These are phyloP conservation scores for Argentina anserina DNA, from an alignment of 306 rosid species.

Conservation along the genomic window DNA sequence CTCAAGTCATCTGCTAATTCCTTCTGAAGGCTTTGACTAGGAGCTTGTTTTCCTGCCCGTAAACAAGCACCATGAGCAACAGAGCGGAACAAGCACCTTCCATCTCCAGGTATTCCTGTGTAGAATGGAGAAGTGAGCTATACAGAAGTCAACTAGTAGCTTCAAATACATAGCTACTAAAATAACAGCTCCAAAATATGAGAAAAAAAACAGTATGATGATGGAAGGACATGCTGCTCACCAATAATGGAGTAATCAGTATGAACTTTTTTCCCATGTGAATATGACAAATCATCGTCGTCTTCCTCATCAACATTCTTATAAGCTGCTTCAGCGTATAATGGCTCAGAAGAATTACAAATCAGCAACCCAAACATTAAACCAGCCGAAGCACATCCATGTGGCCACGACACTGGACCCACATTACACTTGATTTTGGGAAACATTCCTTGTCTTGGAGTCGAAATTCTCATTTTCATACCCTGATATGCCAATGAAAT, in stretches of 20 bases:
- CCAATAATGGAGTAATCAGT: constrained; percentile 82
- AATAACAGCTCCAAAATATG: not conserved
- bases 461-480: constrained; percentile 49
- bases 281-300: constrained; percentile 31
- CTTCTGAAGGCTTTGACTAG: constrained; percentile 58
- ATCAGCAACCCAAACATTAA: constrained; percentile 60
- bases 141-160: not conserved
- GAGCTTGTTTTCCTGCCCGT: constrained; percentile 72
- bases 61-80: constrained; percentile 85
- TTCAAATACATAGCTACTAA: constrained; percentile 1
- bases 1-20: constrained; percentile 79
- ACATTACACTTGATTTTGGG: constrained; percentile 49
- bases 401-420: constrained; percentile 51
- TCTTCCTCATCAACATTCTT: constrained; percentile 36
- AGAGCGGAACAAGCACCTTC: constrained; percentile 89
- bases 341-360: constrained; percentile 61
- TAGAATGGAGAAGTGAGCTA: constrained; percentile 18
- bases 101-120: constrained; percentile 96
- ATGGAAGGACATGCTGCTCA: constrained; percentile 36
- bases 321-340: constrained; percentile 47
- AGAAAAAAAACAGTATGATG: not conserved
- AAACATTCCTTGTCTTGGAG: constrained; percentile 48
- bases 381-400: constrained; percentile 57
- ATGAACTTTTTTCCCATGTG: constrained; percentile 74
- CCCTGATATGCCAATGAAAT: constrained; percentile 53